Percentiles rank a stretch among this genome's conserved stretches.
These are phyloP conservation scores for Solanum chilense DNA, from an alignment of 257 asterid species.

Conservation along the genomic window DNA sequence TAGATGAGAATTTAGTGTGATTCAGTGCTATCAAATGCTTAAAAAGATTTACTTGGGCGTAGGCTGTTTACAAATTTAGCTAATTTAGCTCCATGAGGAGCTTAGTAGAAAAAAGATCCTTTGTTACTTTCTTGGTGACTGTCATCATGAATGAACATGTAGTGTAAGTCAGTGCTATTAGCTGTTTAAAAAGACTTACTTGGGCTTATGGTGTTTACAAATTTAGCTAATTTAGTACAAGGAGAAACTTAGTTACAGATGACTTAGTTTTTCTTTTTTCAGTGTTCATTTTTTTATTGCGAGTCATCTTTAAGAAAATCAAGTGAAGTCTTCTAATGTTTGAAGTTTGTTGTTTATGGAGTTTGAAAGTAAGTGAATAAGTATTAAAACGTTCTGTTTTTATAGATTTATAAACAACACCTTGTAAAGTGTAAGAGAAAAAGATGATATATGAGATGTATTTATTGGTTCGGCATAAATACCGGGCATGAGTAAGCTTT, in stretches of 20 bases:
- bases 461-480: not conserved
- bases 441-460: not conserved
- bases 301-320: not conserved
- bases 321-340: not conserved
- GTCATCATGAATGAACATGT: not conserved
- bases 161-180: not conserved
- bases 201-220: not conserved
- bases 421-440: not conserved
- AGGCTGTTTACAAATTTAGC: not conserved
- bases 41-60: not conserved
- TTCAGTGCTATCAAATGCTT: not conserved
- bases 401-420: not conserved
- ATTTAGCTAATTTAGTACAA: not conserved
- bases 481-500: not conserved
- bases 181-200: not conserved
- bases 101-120: not conserved
- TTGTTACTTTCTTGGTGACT: not conserved
- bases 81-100: not conserved
- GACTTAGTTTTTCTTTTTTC: not conserved
- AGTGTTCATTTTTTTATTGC: not conserved
- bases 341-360: not conserved
- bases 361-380: not conserved
- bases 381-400: not conserved
- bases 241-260: not conserved
- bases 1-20: not conserved